Base-by-base conservation (phyloP, 768 basidiomycete genomes). In the Hypholoma fasciculare region DNA sequence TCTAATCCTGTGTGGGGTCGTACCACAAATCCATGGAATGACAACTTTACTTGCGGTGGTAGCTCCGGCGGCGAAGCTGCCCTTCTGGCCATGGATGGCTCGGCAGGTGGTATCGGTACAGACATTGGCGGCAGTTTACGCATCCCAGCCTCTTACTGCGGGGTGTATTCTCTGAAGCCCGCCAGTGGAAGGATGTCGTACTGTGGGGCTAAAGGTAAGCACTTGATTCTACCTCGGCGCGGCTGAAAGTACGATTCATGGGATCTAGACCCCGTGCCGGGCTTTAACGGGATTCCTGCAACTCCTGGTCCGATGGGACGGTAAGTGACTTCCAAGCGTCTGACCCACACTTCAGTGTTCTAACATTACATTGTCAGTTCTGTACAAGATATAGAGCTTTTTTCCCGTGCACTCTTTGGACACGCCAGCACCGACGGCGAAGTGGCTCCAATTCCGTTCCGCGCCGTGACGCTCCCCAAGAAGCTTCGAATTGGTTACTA, bases 81-180 rank as follows among this genome's bases (percentile, higher is more conserved):
- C 2, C 67, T 94, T 26, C 75, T 96, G 38, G 85, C 87, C 0
- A 82, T 88, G 78, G 88, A 92, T 62, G 94, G 91, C n/a, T 81
- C 87, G 2, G 86, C 86, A 0, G 66, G 93, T 4, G 94, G 94
- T 0, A 78, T 92, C 57, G 94, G 94, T 19, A 82, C 81, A 17
- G 92, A 94, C 63, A 80, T 93, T 54, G 94, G 92, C 36, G 89
- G 89, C 46, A 90, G 88, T 63, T 71, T 96, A 49, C 82, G 94
- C 17, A 93, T 95, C 57, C 94, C 94, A 0, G 73, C 91, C 0
- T 78, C 82, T 4, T 92, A 87, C 63, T 92, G 88, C 57, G 93
- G 92, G 0, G 74, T 91, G 34, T 96, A 87, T 66, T 80, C 87
- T 8, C 64, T 96, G 20, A 95, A 95, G 67, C 89, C 92, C 1